Evolutionary conservation across 2,329 filamentous ascomycete species (phyloP), one percentile per base, ranked within the genome.

Genomic region (Aspergillus japonicus): DNA sequence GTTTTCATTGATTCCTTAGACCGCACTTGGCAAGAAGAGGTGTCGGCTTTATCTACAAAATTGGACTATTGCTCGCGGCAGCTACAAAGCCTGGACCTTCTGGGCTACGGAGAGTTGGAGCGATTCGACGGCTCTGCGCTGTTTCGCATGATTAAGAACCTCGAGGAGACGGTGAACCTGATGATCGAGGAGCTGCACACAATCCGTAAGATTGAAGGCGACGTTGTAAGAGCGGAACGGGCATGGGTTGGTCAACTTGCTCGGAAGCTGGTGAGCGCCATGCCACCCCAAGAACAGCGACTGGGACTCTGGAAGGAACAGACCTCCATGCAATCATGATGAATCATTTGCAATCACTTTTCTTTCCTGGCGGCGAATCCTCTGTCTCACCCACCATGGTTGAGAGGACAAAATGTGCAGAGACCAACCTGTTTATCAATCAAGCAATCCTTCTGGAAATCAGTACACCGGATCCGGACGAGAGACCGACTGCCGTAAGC

Each of bases 161-260:
- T 77, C 33, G 65, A 64, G 47, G 68, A 73, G 24, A 63, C 76
- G 39, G 60, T 73, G 29, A 63, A 62, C 26, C 64, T 73, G 24
- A 77, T 78, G 75, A 56, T 70, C 4, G 71, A 77, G 31, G 77
- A 78, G 58, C 62, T 78, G 52, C 68, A 68, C 12, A 64, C 66
- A 19, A 76, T 78, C 58, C 68, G 66, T 50, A 64, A 60, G n/a
- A 71, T 77, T 48, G 77, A 79, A 54, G 49, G 62, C 19, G 72
- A 76, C 19, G 58, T 76, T 23, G 66, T 77, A 50, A 65, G 62
- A 39, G 63, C 64, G n/a, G 77, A 79, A 62, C 70, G 68, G 51
- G 58, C 65, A 42, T 72, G 68, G 66, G 68, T 77, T 54, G 66
- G 71, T 55, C 64, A 67, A 29, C 64, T 70, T 21, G 70, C 72